Evolutionary conservation across 495 filamentous ascomycete species (phyloP), one percentile per base, ranked within the genome.

Genomic region (Xylaria grammica): DNA sequence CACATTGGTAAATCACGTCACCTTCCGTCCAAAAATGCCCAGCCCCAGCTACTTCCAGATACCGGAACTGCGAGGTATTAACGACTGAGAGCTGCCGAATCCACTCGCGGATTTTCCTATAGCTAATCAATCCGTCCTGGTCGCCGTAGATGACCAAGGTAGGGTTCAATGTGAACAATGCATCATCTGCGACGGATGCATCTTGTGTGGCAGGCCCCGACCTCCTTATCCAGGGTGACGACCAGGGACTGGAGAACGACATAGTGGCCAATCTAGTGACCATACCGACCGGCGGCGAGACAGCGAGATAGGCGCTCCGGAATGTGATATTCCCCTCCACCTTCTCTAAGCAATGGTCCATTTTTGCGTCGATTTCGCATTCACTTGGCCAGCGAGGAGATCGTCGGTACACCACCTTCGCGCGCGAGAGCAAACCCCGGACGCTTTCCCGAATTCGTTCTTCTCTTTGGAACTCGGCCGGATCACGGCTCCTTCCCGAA

Each of bases 11-110:
- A 51, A 84, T 78, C n/a, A 83, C 87, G 4, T 86, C 87, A 5
- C 82, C 70, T 67, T 94, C 90, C 24, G 79, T 72, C 92, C 93
- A 97, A 69, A 97, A 96, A 76, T 97, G 93, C 3, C 90, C 91
- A 9, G 90, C 93, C 5, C 85, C 85, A 20, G 76, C 73, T 48
- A 96, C 82, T 69, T 91, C 86, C 30, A 81, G 77, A 59, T 75
- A 79, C 6, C 74, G 72, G 60, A 89, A 90, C 52, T 65, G 74
- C 36, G 75, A 78, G 27, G 67, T 74, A 13, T 72, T 72, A 0
- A 67, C 68, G 8, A 65, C 67, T 5, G 72, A 63, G 63, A 96
- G 77, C 61, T 82, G 85, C 51, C 82, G 78, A 24, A 83, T 85
- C 95, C 95, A 98, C 32, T 79, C 75, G 24, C 84, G 81, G 67